These are phyloP conservation scores for Cladosporium colombiae DNA, from an alignment of 2,329 filamentous ascomycete species.

Conservation along the genomic window DNA sequence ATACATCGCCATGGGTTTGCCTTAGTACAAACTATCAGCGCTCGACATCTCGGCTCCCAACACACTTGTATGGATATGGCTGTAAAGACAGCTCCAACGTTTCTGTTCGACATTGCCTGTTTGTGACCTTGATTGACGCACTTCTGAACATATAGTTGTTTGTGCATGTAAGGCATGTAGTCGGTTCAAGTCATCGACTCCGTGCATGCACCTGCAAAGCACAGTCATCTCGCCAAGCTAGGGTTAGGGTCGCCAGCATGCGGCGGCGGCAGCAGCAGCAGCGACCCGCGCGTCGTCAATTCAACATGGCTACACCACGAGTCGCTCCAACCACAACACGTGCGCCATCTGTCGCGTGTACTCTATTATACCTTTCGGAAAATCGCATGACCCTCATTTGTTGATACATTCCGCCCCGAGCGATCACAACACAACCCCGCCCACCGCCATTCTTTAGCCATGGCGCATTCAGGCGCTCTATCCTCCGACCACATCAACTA, in stretches of 20 bases:
- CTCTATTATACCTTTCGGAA: too few species aligned
- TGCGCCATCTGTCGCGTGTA: slow-evolving; percentile 5
- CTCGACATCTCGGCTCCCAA: not conserved
- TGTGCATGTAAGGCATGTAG: not conserved
- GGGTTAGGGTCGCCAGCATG: not conserved
- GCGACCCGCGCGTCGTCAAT: slow-evolving; percentile 10
- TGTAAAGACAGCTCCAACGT: not conserved
- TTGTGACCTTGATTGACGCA: not conserved
- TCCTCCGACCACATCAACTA: slow-evolving; percentile 68
- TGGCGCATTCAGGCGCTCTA: slow-evolving; percentile 47
- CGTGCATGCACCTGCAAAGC: not conserved
- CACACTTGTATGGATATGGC: not conserved
- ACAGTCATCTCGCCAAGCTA: not conserved
- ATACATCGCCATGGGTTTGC: not conserved
- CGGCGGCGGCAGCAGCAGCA: not conserved
- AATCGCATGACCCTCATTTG: slow-evolving; percentile 5
- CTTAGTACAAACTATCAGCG: not conserved
- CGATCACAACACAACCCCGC: not conserved
- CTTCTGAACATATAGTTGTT: not conserved
- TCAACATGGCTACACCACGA: slow-evolving; percentile 13
- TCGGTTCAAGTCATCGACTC: not conserved
- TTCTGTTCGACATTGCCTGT: not conserved
- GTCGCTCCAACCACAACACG: slow-evolving; percentile 2
- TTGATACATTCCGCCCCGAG: slow-evolving; percentile 4
- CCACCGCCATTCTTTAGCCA: slow-evolving; percentile 10